phyloP scores from a whole-genome alignment of 2,329 filamentous ascomycete species.

The Stagonosporopsis cucurbitacearum region DNA sequence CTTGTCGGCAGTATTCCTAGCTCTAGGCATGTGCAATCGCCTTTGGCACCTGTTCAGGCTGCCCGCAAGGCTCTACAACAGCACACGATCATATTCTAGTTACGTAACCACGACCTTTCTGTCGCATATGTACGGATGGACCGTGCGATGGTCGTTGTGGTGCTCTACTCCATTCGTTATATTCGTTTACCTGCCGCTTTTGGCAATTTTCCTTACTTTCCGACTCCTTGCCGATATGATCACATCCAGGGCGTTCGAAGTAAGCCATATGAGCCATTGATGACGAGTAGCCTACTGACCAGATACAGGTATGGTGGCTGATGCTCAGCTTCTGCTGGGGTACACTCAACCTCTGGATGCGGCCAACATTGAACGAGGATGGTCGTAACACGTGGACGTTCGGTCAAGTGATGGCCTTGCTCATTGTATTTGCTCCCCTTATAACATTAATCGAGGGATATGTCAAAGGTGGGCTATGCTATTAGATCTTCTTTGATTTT shows the following conservation, averaged over 20 bases:
- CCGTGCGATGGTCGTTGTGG: neutral
- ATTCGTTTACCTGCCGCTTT: conserved; percentile 6
- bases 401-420: conserved; percentile 16
- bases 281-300: neutral
- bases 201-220: neutral
- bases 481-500: neutral
- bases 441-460: conserved; percentile 11
- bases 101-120: neutral
- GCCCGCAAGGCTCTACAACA: neutral
- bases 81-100: conserved; percentile 2
- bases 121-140: conserved; percentile 1
- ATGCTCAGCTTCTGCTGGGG: conserved; percentile 15
- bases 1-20: conserved; percentile 6
- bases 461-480: neutral
- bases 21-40: conserved; percentile 9
- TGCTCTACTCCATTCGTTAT: neutral
- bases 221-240: conserved; percentile 8
- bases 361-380: conserved; percentile 1
- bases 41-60: conserved; percentile 10
- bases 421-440: conserved; percentile 12
- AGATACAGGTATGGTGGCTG: conserved; percentile 15
- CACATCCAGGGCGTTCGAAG: conserved; percentile 16
- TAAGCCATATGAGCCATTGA: neutral
- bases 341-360: conserved; percentile 10
- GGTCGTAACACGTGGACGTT: conserved; percentile 15